Evolutionary conservation across 139 green algal genomes (phyloP).

Genomic region (Auxenochlorella pyrenoidosa): DNA sequence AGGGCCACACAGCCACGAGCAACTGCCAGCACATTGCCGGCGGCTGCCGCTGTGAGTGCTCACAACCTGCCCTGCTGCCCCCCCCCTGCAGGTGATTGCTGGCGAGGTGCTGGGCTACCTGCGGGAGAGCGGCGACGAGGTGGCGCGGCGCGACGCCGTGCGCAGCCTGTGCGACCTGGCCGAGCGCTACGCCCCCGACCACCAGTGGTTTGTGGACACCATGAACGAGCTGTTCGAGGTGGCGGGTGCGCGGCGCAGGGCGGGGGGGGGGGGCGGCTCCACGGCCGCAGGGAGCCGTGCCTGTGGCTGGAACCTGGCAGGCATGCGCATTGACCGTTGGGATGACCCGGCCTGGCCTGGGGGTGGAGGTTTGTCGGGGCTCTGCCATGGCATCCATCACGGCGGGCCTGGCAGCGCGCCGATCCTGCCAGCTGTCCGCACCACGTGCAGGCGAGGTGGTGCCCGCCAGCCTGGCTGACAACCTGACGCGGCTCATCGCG

Average conservation of each 20-base stretch:
- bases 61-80: neutral
- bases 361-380: too few species aligned
- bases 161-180: constrained; percentile 78
- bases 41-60: too few species aligned
- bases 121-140: constrained; percentile 68
- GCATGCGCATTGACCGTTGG: too few species aligned
- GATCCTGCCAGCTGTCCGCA: too few species aligned
- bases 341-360: too few species aligned
- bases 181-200: constrained; percentile 91
- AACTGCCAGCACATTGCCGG: too few species aligned
- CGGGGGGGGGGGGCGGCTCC: neutral
- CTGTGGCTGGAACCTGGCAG: too few species aligned
- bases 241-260: neutral
- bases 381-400: too few species aligned
- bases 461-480: constrained; percentile 72
- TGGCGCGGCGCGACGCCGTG: constrained; percentile 48
- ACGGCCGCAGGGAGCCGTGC: too few species aligned
- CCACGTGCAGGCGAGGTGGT: constrained; percentile 78
- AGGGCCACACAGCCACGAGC: too few species aligned
- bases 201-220: constrained; percentile 91
- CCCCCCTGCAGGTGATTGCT: constrained; percentile 79
- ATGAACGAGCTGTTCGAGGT: constrained; percentile 73
- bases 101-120: constrained; percentile 94
- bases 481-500: constrained; percentile 88
- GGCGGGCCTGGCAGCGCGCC: too few species aligned